Conservation (phyloP, 2,329 filamentous ascomycete species). For the Zopfia rhizophila region DNA sequence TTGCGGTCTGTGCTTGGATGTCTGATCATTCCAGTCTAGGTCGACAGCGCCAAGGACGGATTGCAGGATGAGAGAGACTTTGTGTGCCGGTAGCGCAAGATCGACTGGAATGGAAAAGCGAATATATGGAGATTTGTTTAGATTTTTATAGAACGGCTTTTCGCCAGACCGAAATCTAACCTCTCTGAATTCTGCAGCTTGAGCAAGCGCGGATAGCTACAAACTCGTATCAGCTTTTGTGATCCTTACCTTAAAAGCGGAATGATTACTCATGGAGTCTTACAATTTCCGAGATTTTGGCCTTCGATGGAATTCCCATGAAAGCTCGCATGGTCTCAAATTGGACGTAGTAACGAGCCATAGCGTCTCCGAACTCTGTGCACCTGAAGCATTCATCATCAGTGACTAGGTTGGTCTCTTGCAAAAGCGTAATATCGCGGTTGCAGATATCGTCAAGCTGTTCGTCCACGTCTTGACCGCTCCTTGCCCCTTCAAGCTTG, state of each 20-base stretch:
- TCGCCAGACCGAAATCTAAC: conserved; percentile 77
- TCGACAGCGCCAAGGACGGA: conserved; percentile 75
- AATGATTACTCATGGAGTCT: conserved; percentile 36
- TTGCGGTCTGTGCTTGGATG: conserved; percentile 64
- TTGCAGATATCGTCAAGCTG: conserved; percentile 76
- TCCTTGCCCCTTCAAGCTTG: conserved; percentile 66
- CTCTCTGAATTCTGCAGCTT: conserved; percentile 77
- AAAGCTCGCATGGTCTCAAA: conserved; percentile 83
- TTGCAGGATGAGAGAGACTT: conserved; percentile 82
- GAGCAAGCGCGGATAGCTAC: conserved; percentile 73
- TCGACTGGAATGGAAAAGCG: conserved; percentile 77
- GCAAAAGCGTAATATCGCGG: conserved; percentile 73
- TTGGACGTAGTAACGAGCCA: conserved; percentile 84
- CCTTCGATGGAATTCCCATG: conserved; percentile 68
- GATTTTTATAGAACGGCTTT: conserved; percentile 73
- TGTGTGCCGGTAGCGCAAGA: conserved; percentile 74
- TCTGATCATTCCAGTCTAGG: conserved; percentile 62
- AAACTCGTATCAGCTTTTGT: too few species aligned
- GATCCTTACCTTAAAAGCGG: conserved; percentile 22
- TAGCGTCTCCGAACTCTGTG: conserved; percentile 79
- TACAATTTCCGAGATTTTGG: conserved; percentile 75
- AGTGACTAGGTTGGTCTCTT: conserved; percentile 68
- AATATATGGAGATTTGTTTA: conserved; percentile 76
- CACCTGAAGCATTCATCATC: conserved; percentile 62
- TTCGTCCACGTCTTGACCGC: conserved; percentile 66